Conservation (phyloP, 345 rosid genomes). For the Bretschneidera sinensis region DNA sequence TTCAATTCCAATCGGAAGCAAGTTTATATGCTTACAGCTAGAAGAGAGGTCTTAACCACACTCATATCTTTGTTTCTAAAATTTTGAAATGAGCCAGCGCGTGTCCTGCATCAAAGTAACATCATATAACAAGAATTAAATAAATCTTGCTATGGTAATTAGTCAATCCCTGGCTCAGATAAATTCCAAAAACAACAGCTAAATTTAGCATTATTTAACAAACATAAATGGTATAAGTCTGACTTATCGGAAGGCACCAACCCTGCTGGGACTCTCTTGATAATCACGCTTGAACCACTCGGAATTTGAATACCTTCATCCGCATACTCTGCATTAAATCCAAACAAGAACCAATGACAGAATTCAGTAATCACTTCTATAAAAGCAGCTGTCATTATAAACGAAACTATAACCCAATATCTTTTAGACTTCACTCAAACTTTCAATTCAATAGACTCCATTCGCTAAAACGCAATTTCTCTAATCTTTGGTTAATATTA, state of each 20-base stretch:
- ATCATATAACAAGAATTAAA: too few species aligned
- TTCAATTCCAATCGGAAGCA: not conserved
- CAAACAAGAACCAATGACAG: not conserved
- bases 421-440: too few species aligned
- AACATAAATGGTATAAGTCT: not conserved
- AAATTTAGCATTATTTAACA: too few species aligned
- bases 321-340: slow-evolving; percentile 28
- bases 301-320: slow-evolving; percentile 33
- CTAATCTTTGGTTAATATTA: too few species aligned
- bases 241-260: slow-evolving; percentile 20
- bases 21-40: slow-evolving; percentile 16
- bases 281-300: slow-evolving; percentile 40
- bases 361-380: too few species aligned
- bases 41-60: slow-evolving; percentile 8
- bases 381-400: too few species aligned
- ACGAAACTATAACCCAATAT: too few species aligned
- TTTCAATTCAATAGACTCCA: too few species aligned
- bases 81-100: slow-evolving; percentile 11
- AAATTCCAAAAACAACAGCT: too few species aligned
- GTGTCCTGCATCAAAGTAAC: slow-evolving; percentile 18
- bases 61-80: slow-evolving; percentile 1
- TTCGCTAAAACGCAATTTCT: too few species aligned
- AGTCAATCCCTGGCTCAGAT: too few species aligned
- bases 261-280: slow-evolving; percentile 49
- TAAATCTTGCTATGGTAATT: too few species aligned